Evolutionary conservation across 176 grass and related monocot species (phyloP), one percentile per base, ranked within the genome.

Genomic region (Eleusine indica): DNA sequence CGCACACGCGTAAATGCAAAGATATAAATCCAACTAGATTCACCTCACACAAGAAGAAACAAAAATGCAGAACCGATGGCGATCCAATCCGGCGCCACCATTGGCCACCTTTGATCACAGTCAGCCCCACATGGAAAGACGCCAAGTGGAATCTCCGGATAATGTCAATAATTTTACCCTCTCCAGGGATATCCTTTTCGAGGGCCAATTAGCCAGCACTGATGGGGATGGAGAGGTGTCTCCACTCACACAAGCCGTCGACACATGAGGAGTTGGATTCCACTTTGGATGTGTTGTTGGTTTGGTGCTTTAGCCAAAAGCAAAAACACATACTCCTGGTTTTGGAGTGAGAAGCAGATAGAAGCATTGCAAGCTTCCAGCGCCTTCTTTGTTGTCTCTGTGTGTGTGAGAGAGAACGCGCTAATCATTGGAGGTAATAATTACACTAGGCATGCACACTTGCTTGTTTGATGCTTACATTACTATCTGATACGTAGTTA

Each of bases 41-140:
- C 44, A 29, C 44, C 44, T 47, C 71, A 15, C 14, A 22, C 13
- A 64, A 18, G 21, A 46, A 46, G 44, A 11, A 47, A 47, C 44
- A 47, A 47, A 47, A 47, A 47, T 5, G 42, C 42, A 7, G 5
- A 72, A 54, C 16, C 7, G 19, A 65, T 47, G 38, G 68, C 46
- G 51, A 84, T 80, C 82, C 32, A 48, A 80, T 88, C 75, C 81
- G 2, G 75, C 38, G 16, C 51, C 76, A 80, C 41, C 76, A 84
- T 88, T 88, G 76, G 76, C 61, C 70, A 12, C 69, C 81, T 3
- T 80, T 70, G 76, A 80, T 88, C 69, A 79, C 81, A 75, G 81
- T 60, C 87, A 88, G 75, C 40, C 68, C 51, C 81, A 80, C 87
- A 80, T 74, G 14, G 48, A 18, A 84, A 84, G 76, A 32, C 4